Conservation (phyloP, 2,329 filamentous ascomycete genomes). For the Fusarium annulatum region DNA sequence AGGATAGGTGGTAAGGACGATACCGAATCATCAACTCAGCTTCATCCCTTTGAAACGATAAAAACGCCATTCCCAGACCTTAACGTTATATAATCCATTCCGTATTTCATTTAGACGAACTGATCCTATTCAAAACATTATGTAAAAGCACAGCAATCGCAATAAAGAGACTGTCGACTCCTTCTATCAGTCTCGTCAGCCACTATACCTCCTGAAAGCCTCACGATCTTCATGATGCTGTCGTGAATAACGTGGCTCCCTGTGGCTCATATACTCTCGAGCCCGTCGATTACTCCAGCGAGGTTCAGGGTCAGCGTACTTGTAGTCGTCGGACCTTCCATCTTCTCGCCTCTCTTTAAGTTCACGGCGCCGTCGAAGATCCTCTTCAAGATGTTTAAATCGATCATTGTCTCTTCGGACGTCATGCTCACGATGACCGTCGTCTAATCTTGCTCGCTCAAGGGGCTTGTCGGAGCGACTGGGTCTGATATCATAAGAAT, state of each 20-base stretch:
- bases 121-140: background rate
- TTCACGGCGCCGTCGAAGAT: slow-evolving; percentile 21
- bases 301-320: slow-evolving; percentile 3
- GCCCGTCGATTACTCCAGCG: slow-evolving; percentile 35
- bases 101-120: background rate
- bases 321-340: background rate
- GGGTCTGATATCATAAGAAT: slow-evolving; percentile 12
- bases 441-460: slow-evolving; percentile 28
- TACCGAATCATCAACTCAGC: background rate
- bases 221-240: background rate
- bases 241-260: slow-evolving; percentile 5
- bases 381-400: slow-evolving; percentile 30
- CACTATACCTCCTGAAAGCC: background rate
- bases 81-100: background rate
- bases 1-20: background rate
- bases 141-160: background rate
- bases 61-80: background rate
- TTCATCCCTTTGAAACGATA: background rate
- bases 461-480: slow-evolving; percentile 22
- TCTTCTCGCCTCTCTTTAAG: slow-evolving; percentile 16
- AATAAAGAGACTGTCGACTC: background rate
- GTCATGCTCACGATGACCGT: slow-evolving; percentile 9
- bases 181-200: background rate
- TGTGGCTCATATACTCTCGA: slow-evolving; percentile 33
- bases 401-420: slow-evolving; percentile 21